These are phyloP conservation scores for Areca catechu DNA, from an alignment of 176 grass and related monocot species.

Conservation along the genomic window DNA sequence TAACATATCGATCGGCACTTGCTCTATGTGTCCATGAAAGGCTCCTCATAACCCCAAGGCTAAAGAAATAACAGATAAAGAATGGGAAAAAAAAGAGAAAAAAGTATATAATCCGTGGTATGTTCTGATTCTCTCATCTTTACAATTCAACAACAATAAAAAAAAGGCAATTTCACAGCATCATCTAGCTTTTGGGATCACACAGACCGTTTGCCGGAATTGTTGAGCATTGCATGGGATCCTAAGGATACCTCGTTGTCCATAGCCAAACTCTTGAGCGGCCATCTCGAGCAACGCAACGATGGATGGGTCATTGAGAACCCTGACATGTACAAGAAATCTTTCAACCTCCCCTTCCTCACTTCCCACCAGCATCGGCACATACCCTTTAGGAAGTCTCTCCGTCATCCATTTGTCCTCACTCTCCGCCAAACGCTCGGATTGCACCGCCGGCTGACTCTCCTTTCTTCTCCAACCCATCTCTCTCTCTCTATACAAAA, in stretches of 20 bases:
- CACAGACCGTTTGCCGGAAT: slow-evolving; percentile 23
- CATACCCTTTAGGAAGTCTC: slow-evolving; percentile 19
- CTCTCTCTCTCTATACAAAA: too few species aligned
- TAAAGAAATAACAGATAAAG: too few species aligned
- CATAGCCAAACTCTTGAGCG: slow-evolving; percentile 29
- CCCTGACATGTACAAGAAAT: slow-evolving; percentile 31
- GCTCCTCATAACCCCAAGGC: too few species aligned
- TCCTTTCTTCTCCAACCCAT: slow-evolving; percentile 20
- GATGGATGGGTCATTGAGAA: slow-evolving; percentile 38
- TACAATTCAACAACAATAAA: too few species aligned
- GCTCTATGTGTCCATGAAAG: too few species aligned
- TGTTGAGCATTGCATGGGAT: slow-evolving; percentile 20
- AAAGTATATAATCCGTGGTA: too few species aligned
- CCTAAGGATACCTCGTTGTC: slow-evolving; percentile 35
- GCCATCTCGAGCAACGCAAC: slow-evolving; percentile 32
- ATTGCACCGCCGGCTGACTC: neutral
- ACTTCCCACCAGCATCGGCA: slow-evolving; percentile 28
- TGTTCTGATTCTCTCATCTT: too few species aligned
- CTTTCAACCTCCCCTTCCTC: slow-evolving; percentile 4
- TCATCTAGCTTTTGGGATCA: slow-evolving; percentile 3
- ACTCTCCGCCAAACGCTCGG: neutral
- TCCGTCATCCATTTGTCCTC: neutral
- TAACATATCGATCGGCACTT: too few species aligned
- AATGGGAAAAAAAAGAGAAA: too few species aligned
- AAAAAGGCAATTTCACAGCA: too few species aligned